These are phyloP conservation scores for Cryptosporidium sp. DNA, from an alignment of 169 alveolate genomes.

Conservation along the genomic window DNA sequence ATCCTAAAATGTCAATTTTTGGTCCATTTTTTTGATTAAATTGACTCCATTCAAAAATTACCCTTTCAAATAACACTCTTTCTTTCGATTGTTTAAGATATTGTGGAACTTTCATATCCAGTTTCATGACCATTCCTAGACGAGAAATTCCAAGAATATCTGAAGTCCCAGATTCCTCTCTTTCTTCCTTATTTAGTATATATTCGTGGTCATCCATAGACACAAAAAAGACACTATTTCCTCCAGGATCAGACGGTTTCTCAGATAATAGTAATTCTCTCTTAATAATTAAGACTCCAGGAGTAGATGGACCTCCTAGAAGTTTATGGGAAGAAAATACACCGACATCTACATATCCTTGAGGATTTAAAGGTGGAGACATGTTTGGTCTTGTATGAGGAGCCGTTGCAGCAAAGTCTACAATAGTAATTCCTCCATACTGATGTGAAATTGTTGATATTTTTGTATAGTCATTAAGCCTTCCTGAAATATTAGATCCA, in stretches of 20 bases:
- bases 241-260: constrained; percentile 87
- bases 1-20: constrained; percentile 61
- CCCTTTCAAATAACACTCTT: constrained; percentile 40
- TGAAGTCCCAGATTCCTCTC: constrained; percentile 97
- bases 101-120: constrained; percentile 83
- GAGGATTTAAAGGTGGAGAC: constrained; percentile 79
- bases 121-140: constrained; percentile 88
- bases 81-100: constrained; percentile 71
- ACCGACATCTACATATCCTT: constrained; percentile 88
- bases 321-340: constrained; percentile 93
- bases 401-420: constrained; percentile 89
- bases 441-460: constrained; percentile 82
- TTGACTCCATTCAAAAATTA: neutral
- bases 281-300: constrained; percentile 90
- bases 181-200: constrained; percentile 86
- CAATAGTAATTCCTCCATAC: constrained; percentile 83
- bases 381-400: constrained; percentile 85
- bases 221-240: constrained; percentile 93
- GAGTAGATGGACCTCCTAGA: constrained; percentile 93
- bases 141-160: constrained; percentile 91
- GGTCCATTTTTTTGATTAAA: constrained; percentile 22
- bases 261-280: constrained; percentile 83
- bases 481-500: constrained; percentile 90
- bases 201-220: constrained; percentile 88
- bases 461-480: constrained; percentile 80